These are phyloP conservation scores for Nissolia schottii DNA, from an alignment of 306 rosid genomes.

Conservation along the genomic window DNA sequence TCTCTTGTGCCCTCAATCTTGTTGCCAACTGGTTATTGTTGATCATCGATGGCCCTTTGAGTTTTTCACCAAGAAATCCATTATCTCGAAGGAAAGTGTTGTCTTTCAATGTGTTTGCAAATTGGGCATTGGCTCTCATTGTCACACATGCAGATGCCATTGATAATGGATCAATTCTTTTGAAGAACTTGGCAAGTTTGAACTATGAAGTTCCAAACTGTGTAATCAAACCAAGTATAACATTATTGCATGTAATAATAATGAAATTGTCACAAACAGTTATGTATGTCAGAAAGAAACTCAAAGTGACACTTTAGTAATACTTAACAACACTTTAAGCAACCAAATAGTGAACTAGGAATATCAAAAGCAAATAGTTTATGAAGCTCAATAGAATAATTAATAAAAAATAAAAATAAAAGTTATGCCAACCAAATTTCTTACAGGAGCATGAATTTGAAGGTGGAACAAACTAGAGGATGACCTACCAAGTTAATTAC, in stretches of 20 bases:
- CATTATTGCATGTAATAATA: conserved; percentile 36
- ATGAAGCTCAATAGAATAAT: background rate
- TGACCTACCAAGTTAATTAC: background rate
- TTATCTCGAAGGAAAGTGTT: conserved; percentile 33
- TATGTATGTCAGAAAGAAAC: conserved; percentile 6
- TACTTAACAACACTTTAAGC: background rate
- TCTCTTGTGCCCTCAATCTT: conserved; percentile 41
- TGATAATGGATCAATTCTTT: conserved; percentile 22
- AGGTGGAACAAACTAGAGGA: background rate
- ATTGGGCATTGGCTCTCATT: conserved; percentile 38
- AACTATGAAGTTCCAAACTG: conserved; percentile 18
- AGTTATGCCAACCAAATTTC: background rate
- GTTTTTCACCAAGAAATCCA: conserved; percentile 57
- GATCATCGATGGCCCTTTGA: conserved; percentile 40
- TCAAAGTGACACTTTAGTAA: conserved; percentile 25
- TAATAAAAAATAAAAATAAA: too few species aligned
- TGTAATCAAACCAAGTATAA: conserved; percentile 21
- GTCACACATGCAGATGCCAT: conserved; percentile 66
- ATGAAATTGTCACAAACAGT: background rate
- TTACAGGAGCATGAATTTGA: conserved; percentile 18
- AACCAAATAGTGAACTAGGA: background rate
- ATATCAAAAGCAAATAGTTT: background rate
- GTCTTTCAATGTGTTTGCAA: conserved; percentile 32
- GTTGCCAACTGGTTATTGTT: conserved; percentile 32
- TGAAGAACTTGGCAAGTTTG: conserved; percentile 12